Base-by-base conservation (phyloP, 345 rosid genomes). In the Cardamine resedifolia region DNA sequence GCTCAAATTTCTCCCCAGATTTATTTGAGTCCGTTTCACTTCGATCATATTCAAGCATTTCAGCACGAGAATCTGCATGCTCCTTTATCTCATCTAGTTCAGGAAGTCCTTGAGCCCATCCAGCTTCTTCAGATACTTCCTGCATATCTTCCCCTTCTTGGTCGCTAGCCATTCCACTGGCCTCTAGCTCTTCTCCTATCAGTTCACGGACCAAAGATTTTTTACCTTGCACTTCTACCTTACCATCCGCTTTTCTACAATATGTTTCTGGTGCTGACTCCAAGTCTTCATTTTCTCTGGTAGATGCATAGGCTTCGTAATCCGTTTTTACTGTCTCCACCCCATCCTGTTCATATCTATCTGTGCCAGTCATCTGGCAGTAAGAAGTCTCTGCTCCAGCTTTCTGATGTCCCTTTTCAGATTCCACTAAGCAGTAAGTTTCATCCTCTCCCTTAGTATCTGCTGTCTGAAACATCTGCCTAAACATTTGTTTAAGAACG, bases 81-180 rank as follows among this genome's bases (percentile, higher is more conserved):
- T 79, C 70, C 70, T 77, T 71, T 57, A 56, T 71, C 59, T 72
- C 85, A 30, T 78, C 56, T 44, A 64, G 66, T 61, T 74, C 80
- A 71, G 68, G 52, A 70, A 77, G 38, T 77, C 65, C 78, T 55
- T 81, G 78, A 53, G 72, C 70, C 66, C 82, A 67, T 47, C 63
- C 76, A 74, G 76, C 68, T 64, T 71, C 71, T 66, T 83, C 88
- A 79, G 60, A 60, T 52, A 58, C 79, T 72, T 80, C 78, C 7
- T 53, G 68, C 1, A 59, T 72, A 66, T 74, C 80, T 69, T 64
- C 76, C 55, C 69, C 78, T 64, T 76, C 87, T 68, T 38, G 24
- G 65, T 66, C 74, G 63, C 75, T 74, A 60, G 39, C 79, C 77
- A 71, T 60, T 80, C 73, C 85, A 74, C 9, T 77, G 72, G 70